Evolutionary conservation across 441 rosid species (phyloP).

Genomic region (Arabidopsis hybrid): DNA sequence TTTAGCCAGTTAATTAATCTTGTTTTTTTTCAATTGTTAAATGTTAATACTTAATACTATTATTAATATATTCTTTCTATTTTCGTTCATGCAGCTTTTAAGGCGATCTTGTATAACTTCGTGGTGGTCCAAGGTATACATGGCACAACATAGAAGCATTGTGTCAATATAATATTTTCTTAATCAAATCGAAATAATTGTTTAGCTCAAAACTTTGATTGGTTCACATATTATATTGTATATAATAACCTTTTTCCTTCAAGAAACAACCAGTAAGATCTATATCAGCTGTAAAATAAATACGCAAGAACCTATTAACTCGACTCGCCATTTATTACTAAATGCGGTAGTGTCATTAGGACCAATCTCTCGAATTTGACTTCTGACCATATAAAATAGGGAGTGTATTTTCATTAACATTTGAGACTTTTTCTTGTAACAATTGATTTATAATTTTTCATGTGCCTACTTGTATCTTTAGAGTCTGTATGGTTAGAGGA

Average conservation of each 20-base stretch:
- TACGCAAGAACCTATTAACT: slow-evolving; percentile 8
- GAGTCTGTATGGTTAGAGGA: slow-evolving; percentile 5
- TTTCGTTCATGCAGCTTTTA: slow-evolving; percentile 32
- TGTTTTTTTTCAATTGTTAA: neutral
- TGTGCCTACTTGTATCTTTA: neutral
- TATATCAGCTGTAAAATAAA: slow-evolving; percentile 14
- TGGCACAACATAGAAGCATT: slow-evolving; percentile 33
- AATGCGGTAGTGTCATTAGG: slow-evolving; percentile 8
- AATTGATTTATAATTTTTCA: neutral
- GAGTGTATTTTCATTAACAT: neutral
- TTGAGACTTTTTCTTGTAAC: neutral
- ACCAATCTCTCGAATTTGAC: slow-evolving; percentile 25
- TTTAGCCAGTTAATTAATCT: slow-evolving; percentile 16
- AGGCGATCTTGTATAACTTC: slow-evolving; percentile 35
- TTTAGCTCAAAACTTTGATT: slow-evolving; percentile 10
- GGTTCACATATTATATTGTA: neutral
- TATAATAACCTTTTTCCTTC: neutral
- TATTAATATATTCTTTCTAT: slow-evolving; percentile 23
- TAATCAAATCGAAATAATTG: neutral
- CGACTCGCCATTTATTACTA: slow-evolving; percentile 10
- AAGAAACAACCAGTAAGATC: slow-evolving; percentile 34
- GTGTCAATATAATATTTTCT: slow-evolving; percentile 18
- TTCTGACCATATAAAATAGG: slow-evolving; percentile 2
- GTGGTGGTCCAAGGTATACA: slow-evolving; percentile 40
- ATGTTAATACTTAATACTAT: neutral